phyloP scores from a whole-genome alignment of 129 eudicot genomes.

The Arctium lappa region DNA sequence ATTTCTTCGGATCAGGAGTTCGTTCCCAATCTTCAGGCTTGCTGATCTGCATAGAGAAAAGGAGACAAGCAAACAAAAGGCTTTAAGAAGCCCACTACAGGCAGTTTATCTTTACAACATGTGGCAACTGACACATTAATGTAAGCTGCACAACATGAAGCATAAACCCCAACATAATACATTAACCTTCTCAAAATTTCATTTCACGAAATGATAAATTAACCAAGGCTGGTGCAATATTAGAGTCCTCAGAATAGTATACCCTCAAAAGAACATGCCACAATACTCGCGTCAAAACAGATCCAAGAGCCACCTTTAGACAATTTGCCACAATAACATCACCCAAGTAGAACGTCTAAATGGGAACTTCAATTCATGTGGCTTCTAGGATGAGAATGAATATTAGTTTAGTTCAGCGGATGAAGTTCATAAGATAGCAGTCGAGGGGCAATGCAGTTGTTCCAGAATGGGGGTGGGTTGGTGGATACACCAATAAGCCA shows the following conservation, averaged over 20 bases:
- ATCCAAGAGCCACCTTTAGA: slow-evolving; percentile 21
- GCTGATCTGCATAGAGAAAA: slow-evolving; percentile 64
- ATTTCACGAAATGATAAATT: slow-evolving; percentile 17
- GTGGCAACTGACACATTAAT: slow-evolving; percentile 18
- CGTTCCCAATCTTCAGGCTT: slow-evolving; percentile 75
- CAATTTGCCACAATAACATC: slow-evolving; percentile 26
- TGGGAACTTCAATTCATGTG: slow-evolving; percentile 26
- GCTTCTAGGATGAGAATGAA: slow-evolving; percentile 27
- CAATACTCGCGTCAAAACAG: slow-evolving; percentile 23
- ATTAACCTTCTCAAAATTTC: slow-evolving; percentile 26
- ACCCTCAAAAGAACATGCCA: slow-evolving; percentile 30
- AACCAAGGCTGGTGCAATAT: slow-evolving; percentile 23
- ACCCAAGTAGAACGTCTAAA: slow-evolving; percentile 26
- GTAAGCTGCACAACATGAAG: slow-evolving; percentile 31
- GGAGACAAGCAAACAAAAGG: slow-evolving; percentile 23
- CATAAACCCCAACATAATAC: slow-evolving; percentile 11
- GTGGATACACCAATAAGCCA: slow-evolving; percentile 25
- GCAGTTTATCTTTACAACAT: slow-evolving; percentile 16
- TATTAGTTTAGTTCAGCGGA: slow-evolving; percentile 17
- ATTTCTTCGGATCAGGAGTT: slow-evolving; percentile 73
- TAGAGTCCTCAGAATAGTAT: slow-evolving; percentile 24
- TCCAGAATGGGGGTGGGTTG: slow-evolving; percentile 9
- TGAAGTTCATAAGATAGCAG: slow-evolving; percentile 16
- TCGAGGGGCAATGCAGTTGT: not conserved
- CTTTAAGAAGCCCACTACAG: slow-evolving; percentile 19